Base-by-base conservation (phyloP, 495 filamentous ascomycete species). In the Penicillium crystallinum region DNA sequence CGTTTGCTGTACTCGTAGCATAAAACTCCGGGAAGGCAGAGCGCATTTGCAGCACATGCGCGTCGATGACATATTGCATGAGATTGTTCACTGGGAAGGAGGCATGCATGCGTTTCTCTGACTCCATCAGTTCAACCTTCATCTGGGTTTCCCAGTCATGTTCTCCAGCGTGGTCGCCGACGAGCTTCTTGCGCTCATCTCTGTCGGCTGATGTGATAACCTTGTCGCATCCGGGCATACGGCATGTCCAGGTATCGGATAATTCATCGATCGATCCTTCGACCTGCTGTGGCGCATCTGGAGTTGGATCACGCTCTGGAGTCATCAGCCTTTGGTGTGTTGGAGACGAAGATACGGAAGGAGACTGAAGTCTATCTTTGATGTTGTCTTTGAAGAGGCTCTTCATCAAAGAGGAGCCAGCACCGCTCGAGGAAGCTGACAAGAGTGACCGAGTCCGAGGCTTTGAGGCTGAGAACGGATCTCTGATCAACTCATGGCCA, bases 191-290 rank as follows among this genome's bases (percentile, higher is more conserved):
- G 22, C 81, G 80, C 2, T 74, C 70, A 30, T 77, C 69, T 11
- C 77, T 74, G 39, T 80, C 78, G 19, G 80, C 83, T 23, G 74
- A 77, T 57, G 80, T 77, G 19, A 89, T 77, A 27, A 83, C 71
- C 48, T 83, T 80, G 23, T 63, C 62, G 64, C 89, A 95, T 23
- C 78, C 86, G 30, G 81, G 80, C 49, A 88, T 77, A 25, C 79
- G 77, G 60, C 89, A 95, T 10, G 70, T 71, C 87, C 88, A 92
- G 1, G 79, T 78, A 40, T 86, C 82, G 39, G 84, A 76, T 7
- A 77, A 77, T 45, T 78, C 49, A 14, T 52, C 53, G 18, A 51
- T 57, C 34, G 41, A 22, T n/a, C 50, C 57, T 19, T 44, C 52
- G 5, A 46, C 21, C 6, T 37, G 30, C 7, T 57, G 56, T 0